These are phyloP conservation scores for Herpetospermum pedunculosum DNA, from an alignment of 306 rosid species.

Conservation along the genomic window DNA sequence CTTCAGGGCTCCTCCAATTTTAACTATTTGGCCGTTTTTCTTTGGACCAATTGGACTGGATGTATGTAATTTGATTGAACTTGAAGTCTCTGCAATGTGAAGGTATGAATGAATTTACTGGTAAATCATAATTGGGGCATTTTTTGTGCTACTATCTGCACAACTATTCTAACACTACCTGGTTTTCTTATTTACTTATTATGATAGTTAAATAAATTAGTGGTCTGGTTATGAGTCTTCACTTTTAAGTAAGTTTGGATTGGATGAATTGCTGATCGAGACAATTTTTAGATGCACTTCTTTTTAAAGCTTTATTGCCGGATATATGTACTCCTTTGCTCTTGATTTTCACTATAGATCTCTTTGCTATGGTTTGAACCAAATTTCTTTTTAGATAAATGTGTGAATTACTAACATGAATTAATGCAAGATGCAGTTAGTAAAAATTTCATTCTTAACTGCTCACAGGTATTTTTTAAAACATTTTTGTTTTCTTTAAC, in stretches of 20 bases:
- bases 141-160: neutral
- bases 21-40: neutral
- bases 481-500: neutral
- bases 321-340: neutral
- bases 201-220: neutral
- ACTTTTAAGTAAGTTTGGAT: neutral
- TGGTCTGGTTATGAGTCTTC: neutral
- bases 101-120: neutral
- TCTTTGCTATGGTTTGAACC: neutral
- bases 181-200: neutral
- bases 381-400: neutral
- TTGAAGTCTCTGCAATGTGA: constrained; percentile 2
- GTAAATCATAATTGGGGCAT: neutral
- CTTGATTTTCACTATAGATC: neutral
- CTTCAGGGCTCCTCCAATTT: constrained; percentile 8
- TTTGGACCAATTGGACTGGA: constrained; percentile 1
- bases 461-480: neutral
- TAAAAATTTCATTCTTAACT: neutral
- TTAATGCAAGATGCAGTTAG: neutral
- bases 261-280: neutral
- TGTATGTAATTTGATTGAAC: neutral
- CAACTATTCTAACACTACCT: neutral
- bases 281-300: neutral
- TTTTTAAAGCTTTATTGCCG: neutral
- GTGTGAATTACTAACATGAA: neutral